Percentiles rank a stretch among this genome's conserved stretches.
Conservation (phyloP, 2,329 filamentous ascomycete genomes). For the Fusarium sp. region DNA sequence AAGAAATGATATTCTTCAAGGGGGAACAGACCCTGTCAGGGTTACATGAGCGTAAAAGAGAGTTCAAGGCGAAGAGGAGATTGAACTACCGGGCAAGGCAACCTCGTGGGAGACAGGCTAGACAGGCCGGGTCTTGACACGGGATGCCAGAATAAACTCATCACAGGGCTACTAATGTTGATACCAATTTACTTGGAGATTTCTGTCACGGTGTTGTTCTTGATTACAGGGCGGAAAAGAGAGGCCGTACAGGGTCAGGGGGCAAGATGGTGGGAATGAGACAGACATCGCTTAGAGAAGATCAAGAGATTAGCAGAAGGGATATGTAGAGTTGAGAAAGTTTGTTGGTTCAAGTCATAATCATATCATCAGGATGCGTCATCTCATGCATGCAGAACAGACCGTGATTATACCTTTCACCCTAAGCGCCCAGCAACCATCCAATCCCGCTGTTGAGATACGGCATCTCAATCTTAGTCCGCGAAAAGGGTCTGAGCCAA, state of each 20-base stretch:
- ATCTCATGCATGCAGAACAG: neutral
- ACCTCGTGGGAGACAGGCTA: slow-evolving; percentile 5
- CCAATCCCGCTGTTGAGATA: neutral
- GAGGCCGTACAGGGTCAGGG: slow-evolving; percentile 7
- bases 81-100: neutral
- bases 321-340: neutral
- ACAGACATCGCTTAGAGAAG: neutral
- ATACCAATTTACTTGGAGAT: too few relatives aligned
- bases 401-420: neutral
- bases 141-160: neutral
- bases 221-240: slow-evolving; percentile 12
- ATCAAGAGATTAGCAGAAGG: neutral
- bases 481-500: neutral
- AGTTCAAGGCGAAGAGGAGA: neutral
- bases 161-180: fast-evolving
- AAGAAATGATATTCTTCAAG: neutral
- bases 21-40: neutral
- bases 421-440: neutral
- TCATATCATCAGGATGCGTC: neutral
- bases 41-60: neutral
- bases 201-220: neutral
- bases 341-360: neutral
- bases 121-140: neutral
- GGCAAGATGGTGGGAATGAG: neutral
- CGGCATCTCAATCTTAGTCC: neutral